Conservation (phyloP, 1,284 basidiomycete species). For the Apiotrichum siamense region DNA sequence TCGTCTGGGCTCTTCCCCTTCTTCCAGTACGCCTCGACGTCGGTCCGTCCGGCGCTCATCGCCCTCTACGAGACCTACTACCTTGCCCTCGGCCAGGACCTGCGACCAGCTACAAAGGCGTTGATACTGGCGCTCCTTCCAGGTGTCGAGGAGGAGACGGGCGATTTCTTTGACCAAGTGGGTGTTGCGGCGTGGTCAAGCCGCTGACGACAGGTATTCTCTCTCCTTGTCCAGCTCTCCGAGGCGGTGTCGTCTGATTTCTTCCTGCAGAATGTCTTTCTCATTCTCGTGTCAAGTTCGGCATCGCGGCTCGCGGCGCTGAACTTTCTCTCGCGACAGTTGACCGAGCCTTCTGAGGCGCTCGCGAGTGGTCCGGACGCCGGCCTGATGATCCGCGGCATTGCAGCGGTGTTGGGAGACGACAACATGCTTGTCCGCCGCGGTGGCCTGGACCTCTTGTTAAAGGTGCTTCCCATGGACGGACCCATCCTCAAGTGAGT, state of each 20-base stretch:
- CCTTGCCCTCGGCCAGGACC: constrained; percentile 70
- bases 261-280: constrained; percentile 93
- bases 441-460: constrained; percentile 70
- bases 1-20: constrained; percentile 95
- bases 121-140: constrained; percentile 89
- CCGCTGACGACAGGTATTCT: constrained; percentile 58
- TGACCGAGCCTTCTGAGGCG: constrained; percentile 52
- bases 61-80: constrained; percentile 86
- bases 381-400: constrained; percentile 86
- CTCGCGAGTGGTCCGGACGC: constrained; percentile 60
- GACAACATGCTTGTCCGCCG: constrained; percentile 81
- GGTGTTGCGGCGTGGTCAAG: constrained; percentile 11
- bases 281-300: constrained; percentile 85
- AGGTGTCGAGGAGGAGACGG: constrained; percentile 89
- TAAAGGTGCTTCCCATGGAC: constrained; percentile 67
- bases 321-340: constrained; percentile 73
- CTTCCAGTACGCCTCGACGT: constrained; percentile 95
- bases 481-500: constrained; percentile 59
- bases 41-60: constrained; percentile 82
- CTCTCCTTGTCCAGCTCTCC: constrained; percentile 73
- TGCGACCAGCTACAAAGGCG: constrained; percentile 87
- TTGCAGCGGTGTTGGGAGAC: constrained; percentile 81
- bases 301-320: constrained; percentile 77
- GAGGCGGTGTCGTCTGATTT: constrained; percentile 74
- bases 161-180: constrained; percentile 93